Conservation (phyloP, 148 eudicot genomes). For the Cornus controversa region DNA sequence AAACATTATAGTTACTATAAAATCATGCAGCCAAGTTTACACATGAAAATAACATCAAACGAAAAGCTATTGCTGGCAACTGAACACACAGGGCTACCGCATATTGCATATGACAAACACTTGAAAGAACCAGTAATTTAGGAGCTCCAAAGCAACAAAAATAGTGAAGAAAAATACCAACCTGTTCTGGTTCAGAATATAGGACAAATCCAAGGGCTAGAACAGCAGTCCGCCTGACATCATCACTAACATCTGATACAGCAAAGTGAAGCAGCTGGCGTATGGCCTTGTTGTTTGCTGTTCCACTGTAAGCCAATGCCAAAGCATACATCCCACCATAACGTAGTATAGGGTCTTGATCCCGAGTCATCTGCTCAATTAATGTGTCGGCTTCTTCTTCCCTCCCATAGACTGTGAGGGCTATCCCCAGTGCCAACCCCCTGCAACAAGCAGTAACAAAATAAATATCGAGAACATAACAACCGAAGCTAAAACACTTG, state of each 20-base stretch:
- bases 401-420: slow-evolving; percentile 95
- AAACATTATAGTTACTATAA: neutral
- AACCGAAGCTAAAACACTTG: neutral
- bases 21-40: neutral
- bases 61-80: neutral
- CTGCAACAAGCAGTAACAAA: slow-evolving; percentile 31
- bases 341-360: slow-evolving; percentile 94
- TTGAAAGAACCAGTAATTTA: neutral
- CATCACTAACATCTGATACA: slow-evolving; percentile 96
- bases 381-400: slow-evolving; percentile 98
- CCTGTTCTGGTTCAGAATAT: slow-evolving; percentile 98
- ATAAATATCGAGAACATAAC: slow-evolving; percentile 10
- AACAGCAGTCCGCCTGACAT: slow-evolving; percentile 97
- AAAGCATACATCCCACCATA: slow-evolving; percentile 99
- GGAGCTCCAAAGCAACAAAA: neutral
- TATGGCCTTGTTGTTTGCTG: slow-evolving; percentile 95
- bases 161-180: slow-evolving; percentile 26
- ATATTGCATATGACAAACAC: neutral
- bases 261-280: slow-evolving; percentile 98
- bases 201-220: slow-evolving; percentile 96
- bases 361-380: slow-evolving; percentile 96
- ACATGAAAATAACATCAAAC: neutral
- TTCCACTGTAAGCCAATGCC: slow-evolving; percentile 96
- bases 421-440: slow-evolving; percentile 93
- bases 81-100: neutral